Evolutionary conservation across 176 grass and related monocot genomes (phyloP).

Genomic region (Oryza punctata): DNA sequence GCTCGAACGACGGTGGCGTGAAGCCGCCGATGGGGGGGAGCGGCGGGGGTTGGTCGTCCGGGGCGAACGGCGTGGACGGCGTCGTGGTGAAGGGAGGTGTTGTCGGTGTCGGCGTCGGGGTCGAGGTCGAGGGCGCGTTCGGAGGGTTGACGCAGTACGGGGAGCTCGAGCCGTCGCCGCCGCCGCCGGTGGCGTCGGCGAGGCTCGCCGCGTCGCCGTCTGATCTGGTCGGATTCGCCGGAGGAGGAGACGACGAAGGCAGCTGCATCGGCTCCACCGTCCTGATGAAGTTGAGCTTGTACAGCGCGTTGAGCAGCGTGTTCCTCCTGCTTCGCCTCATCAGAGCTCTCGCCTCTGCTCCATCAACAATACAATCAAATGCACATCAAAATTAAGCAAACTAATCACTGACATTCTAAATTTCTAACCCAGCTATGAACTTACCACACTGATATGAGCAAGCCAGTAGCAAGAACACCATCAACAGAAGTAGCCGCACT

Average conservation of each 20-base stretch:
- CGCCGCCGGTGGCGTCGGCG: not conserved
- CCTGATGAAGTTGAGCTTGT: constrained; percentile 52
- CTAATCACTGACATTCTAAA: not conserved
- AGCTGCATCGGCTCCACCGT: constrained; percentile 37
- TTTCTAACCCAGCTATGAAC: not conserved
- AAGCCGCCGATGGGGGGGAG: constrained; percentile 35
- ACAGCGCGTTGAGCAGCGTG: constrained; percentile 47
- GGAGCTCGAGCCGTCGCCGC: not conserved
- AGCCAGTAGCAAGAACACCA: constrained; percentile 21
- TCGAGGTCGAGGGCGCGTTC: constrained; percentile 24
- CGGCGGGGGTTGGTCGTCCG: constrained; percentile 35
- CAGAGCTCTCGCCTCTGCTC: constrained; percentile 60
- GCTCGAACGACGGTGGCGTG: constrained; percentile 50
- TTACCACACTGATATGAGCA: constrained; percentile 47
- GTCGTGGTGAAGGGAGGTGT: constrained; percentile 30
- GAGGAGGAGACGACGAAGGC: not conserved
- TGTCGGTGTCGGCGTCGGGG: not conserved
- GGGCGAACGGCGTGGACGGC: constrained; percentile 24
- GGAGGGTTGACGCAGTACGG: constrained; percentile 64
- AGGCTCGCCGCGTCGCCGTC: constrained; percentile 26
- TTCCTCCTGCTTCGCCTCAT: constrained; percentile 40
- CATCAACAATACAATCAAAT: constrained; percentile 21
- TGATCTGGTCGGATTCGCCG: not conserved
- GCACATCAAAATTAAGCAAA: not conserved
- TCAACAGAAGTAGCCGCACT: constrained; percentile 3